Conservation (phyloP, 1,139 yeast species). For the Schizosaccharomyces versatilis region DNA sequence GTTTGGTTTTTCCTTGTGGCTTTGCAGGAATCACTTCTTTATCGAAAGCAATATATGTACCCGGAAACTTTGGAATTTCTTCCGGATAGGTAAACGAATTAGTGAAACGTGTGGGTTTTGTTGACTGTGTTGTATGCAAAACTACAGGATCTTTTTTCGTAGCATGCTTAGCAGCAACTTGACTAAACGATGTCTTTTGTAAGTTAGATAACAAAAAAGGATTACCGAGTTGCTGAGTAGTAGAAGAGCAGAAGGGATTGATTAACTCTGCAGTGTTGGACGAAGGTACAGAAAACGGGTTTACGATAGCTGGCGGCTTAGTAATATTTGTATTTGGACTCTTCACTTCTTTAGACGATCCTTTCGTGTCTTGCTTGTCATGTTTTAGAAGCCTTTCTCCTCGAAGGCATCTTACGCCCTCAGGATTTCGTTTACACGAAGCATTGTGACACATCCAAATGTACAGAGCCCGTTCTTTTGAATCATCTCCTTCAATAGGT, state of each 20-base stretch:
- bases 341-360: not conserved
- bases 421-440: slow-evolving; percentile 42
- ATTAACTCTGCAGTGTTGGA: not conserved
- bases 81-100: not conserved
- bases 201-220: not conserved
- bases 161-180: too few relatives aligned
- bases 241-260: not conserved
- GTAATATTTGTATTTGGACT: not conserved
- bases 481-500: slow-evolving; percentile 34
- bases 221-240: not conserved
- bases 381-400: not conserved
- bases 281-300: not conserved
- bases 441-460: slow-evolving; percentile 51
- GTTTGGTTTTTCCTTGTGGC: not conserved
- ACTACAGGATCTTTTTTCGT: not conserved
- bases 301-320: not conserved
- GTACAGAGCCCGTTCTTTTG: slow-evolving; percentile 54
- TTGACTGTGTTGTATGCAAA: not conserved
- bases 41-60: not conserved
- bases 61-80: not conserved
- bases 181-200: too few relatives aligned
- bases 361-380: not conserved
- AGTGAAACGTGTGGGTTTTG: not conserved
- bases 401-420: slow-evolving; percentile 24
- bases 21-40: not conserved